Base-by-base conservation (phyloP, 139 green algal species). In the Tetradesmus lagerheimii region DNA sequence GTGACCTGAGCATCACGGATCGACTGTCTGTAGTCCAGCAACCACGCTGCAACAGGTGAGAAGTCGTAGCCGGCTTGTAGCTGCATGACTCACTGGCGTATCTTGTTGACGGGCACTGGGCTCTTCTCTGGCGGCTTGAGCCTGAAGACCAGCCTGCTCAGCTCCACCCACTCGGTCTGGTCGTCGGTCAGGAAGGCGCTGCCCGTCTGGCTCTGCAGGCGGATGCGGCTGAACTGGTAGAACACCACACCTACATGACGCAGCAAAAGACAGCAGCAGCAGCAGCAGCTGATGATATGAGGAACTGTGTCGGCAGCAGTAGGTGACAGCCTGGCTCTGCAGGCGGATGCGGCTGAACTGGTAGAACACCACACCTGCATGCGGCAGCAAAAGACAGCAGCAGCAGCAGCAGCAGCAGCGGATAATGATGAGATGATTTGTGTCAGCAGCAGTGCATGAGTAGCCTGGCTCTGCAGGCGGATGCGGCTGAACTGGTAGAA, bases 401-500 rank as follows among this genome's bases (percentile, higher is more conserved):
- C 15, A 12, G 2, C 62, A 74, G 20, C 23, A 27, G 62, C 4
- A 4, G 62, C 35, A 83, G 8, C 77, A 67, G n/a, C n/a, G n/a
- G n/a, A n/a, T n/a, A n/a, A n/a, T n/a, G n/a, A n/a, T n/a, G n/a
- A n/a, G n/a, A n/a, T n/a, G n/a, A n/a, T n/a, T n/a, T n/a, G n/a
- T n/a, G n/a, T n/a, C n/a, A n/a, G n/a, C n/a, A n/a, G n/a, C n/a
- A n/a, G n/a, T n/a, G n/a, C n/a, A n/a, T n/a, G n/a, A n/a, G n/a
- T n/a, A n/a, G n/a, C n/a, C 67, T 95, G 90, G 80, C 88, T 94
- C 62, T 96, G 89, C 84, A 95, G 89, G 50, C 94, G 92, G 90
- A 98, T 97, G 47, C 94, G 92, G 77, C 89, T 93, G 92, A 97
- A 98, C 94, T 98, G 96, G 64, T 90, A 95, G 92, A 98, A 98